Evolutionary conservation across 345 rosid species (phyloP).

Genomic region (Eucalyptus erythrocorys): DNA sequence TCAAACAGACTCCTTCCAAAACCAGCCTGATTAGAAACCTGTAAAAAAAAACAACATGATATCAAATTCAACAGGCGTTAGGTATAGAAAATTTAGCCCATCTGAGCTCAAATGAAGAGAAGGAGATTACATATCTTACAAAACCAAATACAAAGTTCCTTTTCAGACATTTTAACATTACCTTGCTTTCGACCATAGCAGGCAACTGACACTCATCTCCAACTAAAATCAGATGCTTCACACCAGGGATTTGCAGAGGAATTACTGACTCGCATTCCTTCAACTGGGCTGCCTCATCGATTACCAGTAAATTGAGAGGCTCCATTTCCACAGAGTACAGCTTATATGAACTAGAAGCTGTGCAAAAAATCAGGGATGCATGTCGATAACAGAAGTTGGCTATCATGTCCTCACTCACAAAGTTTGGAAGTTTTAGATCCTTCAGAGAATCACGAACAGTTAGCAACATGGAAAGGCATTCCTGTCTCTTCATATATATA

Average conservation of each 20-base stretch:
- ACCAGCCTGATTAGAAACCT: conserved; percentile 25
- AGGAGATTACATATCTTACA: neutral
- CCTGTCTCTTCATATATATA: neutral
- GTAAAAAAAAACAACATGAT: neutral
- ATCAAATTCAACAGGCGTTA: neutral
- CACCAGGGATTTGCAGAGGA: conserved; percentile 29
- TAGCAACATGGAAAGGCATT: conserved; percentile 11
- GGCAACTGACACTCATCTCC: conserved; percentile 48
- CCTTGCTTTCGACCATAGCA: conserved; percentile 32
- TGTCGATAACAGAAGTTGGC: conserved; percentile 13
- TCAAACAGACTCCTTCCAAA: conserved; percentile 66
- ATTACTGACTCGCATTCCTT: conserved; percentile 49
- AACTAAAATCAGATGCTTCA: conserved; percentile 24
- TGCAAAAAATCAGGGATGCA: conserved; percentile 27
- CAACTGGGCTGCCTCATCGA: conserved; percentile 59
- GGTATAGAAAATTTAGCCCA: neutral
- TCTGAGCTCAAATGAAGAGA: neutral
- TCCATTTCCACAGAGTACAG: conserved; percentile 2
- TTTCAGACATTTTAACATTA: neutral
- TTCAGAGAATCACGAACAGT: neutral
- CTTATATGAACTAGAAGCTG: conserved; percentile 21
- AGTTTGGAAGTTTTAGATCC: conserved; percentile 11
- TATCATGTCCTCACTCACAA: neutral
- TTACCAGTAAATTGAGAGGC: conserved; percentile 26
- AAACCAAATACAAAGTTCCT: neutral